Evolutionary conservation across 768 basidiomycete species (phyloP), one percentile per base, ranked within the genome.

Genomic region (Lactifluus volemus): DNA sequence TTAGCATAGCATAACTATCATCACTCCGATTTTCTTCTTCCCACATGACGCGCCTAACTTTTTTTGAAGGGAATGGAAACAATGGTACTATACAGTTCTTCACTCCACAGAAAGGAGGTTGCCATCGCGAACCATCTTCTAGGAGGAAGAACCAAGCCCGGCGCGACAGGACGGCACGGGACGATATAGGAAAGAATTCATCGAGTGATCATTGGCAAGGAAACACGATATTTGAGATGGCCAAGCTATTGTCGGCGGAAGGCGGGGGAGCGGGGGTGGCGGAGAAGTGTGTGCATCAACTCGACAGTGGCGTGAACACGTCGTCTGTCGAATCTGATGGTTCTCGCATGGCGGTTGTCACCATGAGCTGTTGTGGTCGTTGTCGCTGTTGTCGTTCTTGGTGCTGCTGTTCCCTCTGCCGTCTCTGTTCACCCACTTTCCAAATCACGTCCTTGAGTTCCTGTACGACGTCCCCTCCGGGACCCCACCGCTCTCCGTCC

Each of bases 401-500:
- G 11, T 66, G 68, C 39, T 32, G 52, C 9, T 32, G 38, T 41
- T 15, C 39, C 10, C 25, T 50, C 55, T 52, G 78, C 61, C 85
- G 73, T 70, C 84, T 76, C 67, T 78, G 77, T 72, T 91, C 86
- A 36, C 88, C 81, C 9, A 92, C 89, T 70, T 89, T 86, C 87
- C 86, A 89, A 34, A 92, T 92, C 12, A 92, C 89, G 66, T 91
- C 89, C 70, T 87, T 89, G 64, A 92, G 75, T 70, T 92, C 89
- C 70, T 89, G 84, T 5, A 92, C 88, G 39, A 92, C 88, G 63
- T 91, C 89, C 1, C 84, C 85, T 4, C 83, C 82, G 7, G 86
- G 88, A 0, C 86, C 88, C 85, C 85, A 85, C 59, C 75, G 74
- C 71, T 81, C 84, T 42, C 70, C 67, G 19, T 10, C 19, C 10